These are phyloP conservation scores for Aciculoconidium aculeatum DNA, from an alignment of 805 yeast species.

Conservation along the genomic window DNA sequence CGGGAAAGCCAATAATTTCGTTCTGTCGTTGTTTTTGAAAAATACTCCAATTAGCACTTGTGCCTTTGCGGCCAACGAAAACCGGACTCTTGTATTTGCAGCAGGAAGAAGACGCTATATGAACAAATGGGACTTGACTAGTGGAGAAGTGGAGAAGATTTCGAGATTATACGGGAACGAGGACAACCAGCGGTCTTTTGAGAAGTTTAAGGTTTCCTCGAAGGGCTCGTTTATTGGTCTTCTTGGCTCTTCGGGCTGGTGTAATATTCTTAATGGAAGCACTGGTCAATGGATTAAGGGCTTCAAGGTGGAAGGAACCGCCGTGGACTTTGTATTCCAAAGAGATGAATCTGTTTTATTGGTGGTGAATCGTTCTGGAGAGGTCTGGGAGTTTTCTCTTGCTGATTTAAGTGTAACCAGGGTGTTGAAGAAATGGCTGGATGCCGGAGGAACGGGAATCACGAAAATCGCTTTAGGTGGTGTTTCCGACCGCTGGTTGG, in stretches of 20 bases:
- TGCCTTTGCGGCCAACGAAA: constrained; percentile 17
- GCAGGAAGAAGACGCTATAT: constrained; percentile 90
- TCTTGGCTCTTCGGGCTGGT: constrained; percentile 86
- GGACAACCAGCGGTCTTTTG: constrained; percentile 77
- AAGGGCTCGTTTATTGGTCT: constrained; percentile 70
- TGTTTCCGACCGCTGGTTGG: constrained; percentile 67
- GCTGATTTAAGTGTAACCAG: constrained; percentile 23
- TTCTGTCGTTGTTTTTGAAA: constrained; percentile 73
- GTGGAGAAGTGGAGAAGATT: constrained; percentile 74
- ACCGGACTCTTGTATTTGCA: constrained; percentile 55
- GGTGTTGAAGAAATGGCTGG: constrained; percentile 70
- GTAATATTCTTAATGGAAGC: constrained; percentile 67
- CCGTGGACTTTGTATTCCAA: constrained; percentile 75
- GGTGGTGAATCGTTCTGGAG: constrained; percentile 73
- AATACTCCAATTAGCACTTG: constrained; percentile 80
- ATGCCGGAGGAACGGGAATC: constrained; percentile 78
- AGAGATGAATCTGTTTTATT: constrained; percentile 39
- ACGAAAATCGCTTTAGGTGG: constrained; percentile 76
- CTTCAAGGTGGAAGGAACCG: constrained; percentile 81
- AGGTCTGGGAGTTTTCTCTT: constrained; percentile 75
- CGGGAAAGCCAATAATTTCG: constrained; percentile 75
- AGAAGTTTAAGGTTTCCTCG: constrained; percentile 72
- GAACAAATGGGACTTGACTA: constrained; percentile 81
- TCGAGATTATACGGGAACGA: constrained; percentile 91
- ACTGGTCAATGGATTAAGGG: constrained; percentile 87